These are phyloP conservation scores for Corynespora cassiicola DNA, from an alignment of 2,329 filamentous ascomycete species.

Conservation along the genomic window DNA sequence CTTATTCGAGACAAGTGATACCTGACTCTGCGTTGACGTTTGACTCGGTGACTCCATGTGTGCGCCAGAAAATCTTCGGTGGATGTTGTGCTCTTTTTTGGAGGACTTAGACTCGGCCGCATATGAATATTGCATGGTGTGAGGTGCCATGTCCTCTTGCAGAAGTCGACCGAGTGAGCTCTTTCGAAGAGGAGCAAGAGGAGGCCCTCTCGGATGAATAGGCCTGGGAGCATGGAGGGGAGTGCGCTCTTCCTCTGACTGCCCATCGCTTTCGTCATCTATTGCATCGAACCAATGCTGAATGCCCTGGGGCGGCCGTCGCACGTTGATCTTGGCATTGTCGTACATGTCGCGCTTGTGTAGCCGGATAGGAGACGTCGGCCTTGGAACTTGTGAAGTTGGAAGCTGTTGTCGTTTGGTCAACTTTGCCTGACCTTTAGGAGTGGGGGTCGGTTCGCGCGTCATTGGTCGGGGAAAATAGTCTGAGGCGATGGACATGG, in stretches of 20 bases:
- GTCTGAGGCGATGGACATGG: constrained; percentile 47
- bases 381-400: constrained; percentile 10
- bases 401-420: constrained; percentile 31
- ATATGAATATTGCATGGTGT: too few species aligned
- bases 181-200: constrained; percentile 21
- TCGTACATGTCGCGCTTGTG: constrained; percentile 49
- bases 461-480: constrained; percentile 42
- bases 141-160: constrained; percentile 5
- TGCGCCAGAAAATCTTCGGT: constrained; percentile 28
- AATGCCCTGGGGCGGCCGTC: constrained; percentile 55
- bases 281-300: constrained; percentile 60
- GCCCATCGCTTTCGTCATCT: constrained; percentile 47
- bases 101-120: too few species aligned
- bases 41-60: constrained; percentile 37
- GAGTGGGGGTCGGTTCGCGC: constrained; percentile 35
- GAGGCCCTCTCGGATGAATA: constrained; percentile 10
- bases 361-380: constrained; percentile 31
- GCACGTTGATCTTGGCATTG: constrained; percentile 54
- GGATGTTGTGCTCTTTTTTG: constrained; percentile 26
- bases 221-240: constrained; percentile 21
- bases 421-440: constrained; percentile 26
- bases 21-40: constrained; percentile 33
- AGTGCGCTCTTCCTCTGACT: constrained; percentile 20
- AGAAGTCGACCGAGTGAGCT: constrained; percentile 25
- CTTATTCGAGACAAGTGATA: constrained; percentile 31